Evolutionary conservation across 164 flowering plant genomes (phyloP).

Genomic region (Taxillus chinensis): DNA sequence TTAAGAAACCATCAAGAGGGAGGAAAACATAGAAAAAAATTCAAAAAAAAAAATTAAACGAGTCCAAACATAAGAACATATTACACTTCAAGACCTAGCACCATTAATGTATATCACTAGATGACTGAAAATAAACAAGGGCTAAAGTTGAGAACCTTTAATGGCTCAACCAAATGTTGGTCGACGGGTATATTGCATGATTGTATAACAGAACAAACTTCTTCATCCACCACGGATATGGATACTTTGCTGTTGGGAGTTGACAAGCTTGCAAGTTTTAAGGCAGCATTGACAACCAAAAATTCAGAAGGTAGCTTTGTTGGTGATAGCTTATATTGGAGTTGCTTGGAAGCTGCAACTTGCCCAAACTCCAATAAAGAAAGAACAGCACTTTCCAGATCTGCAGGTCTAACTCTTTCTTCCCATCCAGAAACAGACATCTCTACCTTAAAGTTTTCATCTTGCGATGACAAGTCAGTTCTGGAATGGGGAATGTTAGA

Average conservation of each 20-base stretch:
- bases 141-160: slow-evolving; percentile 46
- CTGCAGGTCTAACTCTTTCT: slow-evolving; percentile 84
- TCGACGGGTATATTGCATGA: slow-evolving; percentile 34
- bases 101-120: neutral
- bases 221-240: slow-evolving; percentile 51
- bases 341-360: slow-evolving; percentile 89
- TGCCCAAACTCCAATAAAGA: slow-evolving; percentile 95
- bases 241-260: slow-evolving; percentile 39
- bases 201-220: slow-evolving; percentile 44
- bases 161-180: slow-evolving; percentile 32
- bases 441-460: slow-evolving; percentile 52
- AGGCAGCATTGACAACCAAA: slow-evolving; percentile 62
- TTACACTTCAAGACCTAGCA: no score
- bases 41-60: no score
- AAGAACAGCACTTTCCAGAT: slow-evolving; percentile 92
- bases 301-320: slow-evolving; percentile 65
- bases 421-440: slow-evolving; percentile 83
- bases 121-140: slow-evolving; percentile 1
- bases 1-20: no score
- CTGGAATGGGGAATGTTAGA: slow-evolving; percentile 15
- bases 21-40: no score
- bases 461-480: slow-evolving; percentile 38
- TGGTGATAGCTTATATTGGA: slow-evolving; percentile 86
- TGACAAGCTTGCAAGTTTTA: slow-evolving; percentile 66
- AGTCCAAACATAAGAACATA: no score